Evolutionary conservation across 2,329 filamentous ascomycete genomes (phyloP).

Genomic region (Nothophoma quercina): DNA sequence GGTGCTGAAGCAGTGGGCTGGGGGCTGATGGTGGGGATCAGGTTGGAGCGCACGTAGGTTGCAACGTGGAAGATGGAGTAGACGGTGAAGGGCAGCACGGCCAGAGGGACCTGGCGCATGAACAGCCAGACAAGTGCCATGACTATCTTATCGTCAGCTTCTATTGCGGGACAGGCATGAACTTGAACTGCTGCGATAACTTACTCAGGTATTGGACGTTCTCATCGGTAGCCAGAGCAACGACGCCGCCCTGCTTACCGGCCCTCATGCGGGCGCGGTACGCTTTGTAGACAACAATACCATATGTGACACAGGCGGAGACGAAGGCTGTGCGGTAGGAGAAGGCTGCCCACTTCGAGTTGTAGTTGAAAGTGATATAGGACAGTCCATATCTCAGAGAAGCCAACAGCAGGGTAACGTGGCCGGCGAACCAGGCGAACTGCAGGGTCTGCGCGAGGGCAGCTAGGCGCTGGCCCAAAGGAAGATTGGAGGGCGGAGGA

Average conservation of each 20-base stretch:
- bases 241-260: conserved; percentile 68
- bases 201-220: conserved; percentile 97
- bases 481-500: conserved; percentile 72
- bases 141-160: conserved; percentile 59
- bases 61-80: conserved; percentile 99
- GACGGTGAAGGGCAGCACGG: conserved; percentile 91
- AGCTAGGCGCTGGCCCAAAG: conserved; percentile 77
- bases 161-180: conserved; percentile 20
- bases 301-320: conserved; percentile 89
- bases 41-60: conserved; percentile 91
- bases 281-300: conserved; percentile 98
- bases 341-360: conserved; percentile 76
- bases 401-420: conserved; percentile 83
- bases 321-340: conserved; percentile 92
- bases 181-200: conserved; percentile 47
- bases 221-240: conserved; percentile 82
- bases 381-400: conserved; percentile 85
- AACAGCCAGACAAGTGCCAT: conserved; percentile 97
- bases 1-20: conserved; percentile 61
- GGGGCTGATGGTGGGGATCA: conserved; percentile 86
- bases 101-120: conserved; percentile 85
- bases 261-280: conserved; percentile 84
- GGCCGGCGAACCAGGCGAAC: conserved; percentile 77
- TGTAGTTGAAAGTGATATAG: conserved; percentile 88
- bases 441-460: conserved; percentile 88